Percentiles rank a stretch among this genome's conserved stretches.
These are phyloP conservation scores for Raphanus hybrid DNA, from an alignment of 441 rosid species.

Conservation along the genomic window DNA sequence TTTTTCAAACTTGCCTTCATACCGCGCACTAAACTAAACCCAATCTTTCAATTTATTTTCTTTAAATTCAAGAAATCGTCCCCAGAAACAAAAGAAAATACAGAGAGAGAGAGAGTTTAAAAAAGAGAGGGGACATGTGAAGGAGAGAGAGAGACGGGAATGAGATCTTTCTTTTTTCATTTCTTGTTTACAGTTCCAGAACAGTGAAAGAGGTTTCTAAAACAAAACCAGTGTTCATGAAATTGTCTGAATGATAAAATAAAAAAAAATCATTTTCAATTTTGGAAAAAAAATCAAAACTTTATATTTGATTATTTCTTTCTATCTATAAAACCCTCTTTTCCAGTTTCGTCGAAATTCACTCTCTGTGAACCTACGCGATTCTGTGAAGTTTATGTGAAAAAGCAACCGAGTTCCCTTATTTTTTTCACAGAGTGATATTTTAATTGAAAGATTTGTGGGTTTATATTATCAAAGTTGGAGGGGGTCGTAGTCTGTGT, in stretches of 20 bases:
- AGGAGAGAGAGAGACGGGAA: constrained; percentile 12
- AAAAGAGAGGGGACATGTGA: constrained; percentile 20
- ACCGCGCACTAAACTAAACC: constrained; percentile 63
- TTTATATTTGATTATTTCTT: constrained; percentile 6
- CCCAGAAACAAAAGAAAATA: too few relatives aligned
- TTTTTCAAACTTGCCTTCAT: constrained; percentile 66
- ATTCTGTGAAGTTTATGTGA: too few relatives aligned
- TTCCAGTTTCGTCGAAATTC: constrained; percentile 27
- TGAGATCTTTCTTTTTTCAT: too few relatives aligned
- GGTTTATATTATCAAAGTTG: too few relatives aligned
- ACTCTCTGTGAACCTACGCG: neutral
- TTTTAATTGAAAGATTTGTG: too few relatives aligned
- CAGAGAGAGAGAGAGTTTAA: too few relatives aligned
- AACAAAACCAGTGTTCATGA: too few relatives aligned
- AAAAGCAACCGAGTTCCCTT: neutral
- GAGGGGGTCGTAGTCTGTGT: too few relatives aligned
- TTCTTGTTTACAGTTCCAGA: too few relatives aligned
- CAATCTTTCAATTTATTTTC: constrained; percentile 36
- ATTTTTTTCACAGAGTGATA: too few relatives aligned
- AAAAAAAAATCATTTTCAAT: neutral
- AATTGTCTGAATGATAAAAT: too few relatives aligned
- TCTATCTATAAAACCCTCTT: constrained; percentile 12
- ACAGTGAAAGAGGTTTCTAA: too few relatives aligned
- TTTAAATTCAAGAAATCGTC: neutral
- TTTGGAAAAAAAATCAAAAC: neutral